Percentiles rank a stretch among this genome's conserved stretches.
These are phyloP conservation scores for Blastobotrys apis DNA, from an alignment of 1,139 yeast genomes.

Conservation along the genomic window DNA sequence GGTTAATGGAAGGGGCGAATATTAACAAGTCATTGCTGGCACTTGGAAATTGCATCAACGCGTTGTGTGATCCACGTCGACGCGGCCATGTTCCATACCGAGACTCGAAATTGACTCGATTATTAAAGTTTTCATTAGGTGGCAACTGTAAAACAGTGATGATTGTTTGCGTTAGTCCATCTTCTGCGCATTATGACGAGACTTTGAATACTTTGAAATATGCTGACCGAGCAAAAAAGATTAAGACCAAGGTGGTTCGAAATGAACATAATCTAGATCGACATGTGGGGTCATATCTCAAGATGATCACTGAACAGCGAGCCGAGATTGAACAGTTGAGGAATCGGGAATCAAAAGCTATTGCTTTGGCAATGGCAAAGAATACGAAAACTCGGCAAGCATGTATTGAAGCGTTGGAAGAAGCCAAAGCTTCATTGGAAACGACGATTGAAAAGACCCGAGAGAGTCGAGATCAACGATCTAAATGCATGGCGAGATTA, in stretches of 20 bases:
- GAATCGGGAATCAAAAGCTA: slow-evolving; percentile 46
- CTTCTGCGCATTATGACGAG: slow-evolving; percentile 82
- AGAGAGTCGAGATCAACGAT: slow-evolving; percentile 20
- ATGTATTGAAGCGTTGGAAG: slow-evolving; percentile 21
- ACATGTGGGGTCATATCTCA: slow-evolving; percentile 82
- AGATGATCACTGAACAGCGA: slow-evolving; percentile 80
- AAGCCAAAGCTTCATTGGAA: slow-evolving; percentile 24
- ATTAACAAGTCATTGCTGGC: slow-evolving; percentile 85
- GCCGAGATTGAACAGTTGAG: slow-evolving; percentile 70
- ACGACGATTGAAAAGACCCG: slow-evolving; percentile 20
- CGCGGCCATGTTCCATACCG: slow-evolving; percentile 81
- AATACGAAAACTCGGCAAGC: slow-evolving; percentile 18
- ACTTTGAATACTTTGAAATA: slow-evolving; percentile 85
- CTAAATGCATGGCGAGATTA: slow-evolving; percentile 19
- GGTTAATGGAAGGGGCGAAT: slow-evolving; percentile 87
- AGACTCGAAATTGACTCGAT: slow-evolving; percentile 81
- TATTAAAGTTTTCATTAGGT: slow-evolving; percentile 84
- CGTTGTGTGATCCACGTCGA: slow-evolving; percentile 69
- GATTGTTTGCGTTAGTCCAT: slow-evolving; percentile 92
- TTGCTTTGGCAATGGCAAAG: slow-evolving; percentile 33
- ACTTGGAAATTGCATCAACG: slow-evolving; percentile 89
- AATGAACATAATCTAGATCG: slow-evolving; percentile 75
- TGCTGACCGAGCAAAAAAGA: slow-evolving; percentile 87
- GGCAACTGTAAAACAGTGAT: slow-evolving; percentile 93
- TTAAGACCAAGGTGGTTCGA: slow-evolving; percentile 72